A percentile compares a stretch with the other conserved stretches of the same genome.
Conservation (phyloP, 331 rosid genomes). For the Erythrophleum ivorense region DNA sequence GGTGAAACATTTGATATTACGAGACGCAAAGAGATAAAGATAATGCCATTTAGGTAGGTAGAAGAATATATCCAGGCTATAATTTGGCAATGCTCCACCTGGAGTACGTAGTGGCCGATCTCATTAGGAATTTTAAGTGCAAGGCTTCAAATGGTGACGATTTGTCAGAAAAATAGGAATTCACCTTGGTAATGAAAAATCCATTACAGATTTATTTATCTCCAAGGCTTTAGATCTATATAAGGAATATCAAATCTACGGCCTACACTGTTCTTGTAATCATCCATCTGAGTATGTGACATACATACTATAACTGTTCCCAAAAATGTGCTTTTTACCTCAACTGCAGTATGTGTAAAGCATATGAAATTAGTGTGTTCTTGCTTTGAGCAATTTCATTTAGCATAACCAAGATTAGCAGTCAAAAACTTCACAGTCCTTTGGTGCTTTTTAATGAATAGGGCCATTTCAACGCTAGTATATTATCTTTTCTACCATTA, state of each 20-base stretch:
- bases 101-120: not conserved
- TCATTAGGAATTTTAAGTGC: not conserved
- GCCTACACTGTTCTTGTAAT: not conserved
- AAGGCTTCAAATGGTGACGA: not conserved
- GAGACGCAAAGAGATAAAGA: not conserved
- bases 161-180: not conserved
- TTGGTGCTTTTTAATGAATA: no score
- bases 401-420: no score
- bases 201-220: not conserved
- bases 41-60: not conserved
- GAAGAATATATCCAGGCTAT: not conserved
- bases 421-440: no score
- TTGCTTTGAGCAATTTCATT: no score
- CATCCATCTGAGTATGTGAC: not conserved
- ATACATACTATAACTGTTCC: not conserved
- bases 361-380: no score
- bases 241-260: not conserved
- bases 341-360: no score
- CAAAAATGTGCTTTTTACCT: no score
- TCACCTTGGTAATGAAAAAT: not conserved
- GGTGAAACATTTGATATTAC: not conserved
- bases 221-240: not conserved
- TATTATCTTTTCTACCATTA: no score
- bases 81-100: not conserved
- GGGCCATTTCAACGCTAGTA: no score